Conservation (phyloP, 1,139 yeast genomes). For the Scheffersomyces parashehatae region DNA sequence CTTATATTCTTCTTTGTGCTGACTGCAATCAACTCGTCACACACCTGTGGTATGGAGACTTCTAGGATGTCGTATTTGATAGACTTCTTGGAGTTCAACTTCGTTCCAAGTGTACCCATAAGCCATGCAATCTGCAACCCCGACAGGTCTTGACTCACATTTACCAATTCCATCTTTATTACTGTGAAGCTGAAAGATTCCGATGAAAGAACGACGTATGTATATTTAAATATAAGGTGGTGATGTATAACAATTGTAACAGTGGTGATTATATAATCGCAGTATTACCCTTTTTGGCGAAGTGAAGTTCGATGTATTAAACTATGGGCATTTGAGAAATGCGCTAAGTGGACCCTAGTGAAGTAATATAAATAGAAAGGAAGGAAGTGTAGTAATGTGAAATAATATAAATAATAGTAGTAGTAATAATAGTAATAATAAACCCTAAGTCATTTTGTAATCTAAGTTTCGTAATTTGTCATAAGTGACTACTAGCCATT, state of each 20-base stretch:
- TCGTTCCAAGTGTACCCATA: conserved; percentile 47
- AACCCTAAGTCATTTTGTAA: conserved; percentile 10
- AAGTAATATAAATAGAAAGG: no score
- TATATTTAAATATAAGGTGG: not conserved
- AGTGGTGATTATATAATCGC: no score
- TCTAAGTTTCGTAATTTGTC: conserved; percentile 21
- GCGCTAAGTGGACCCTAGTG: no score
- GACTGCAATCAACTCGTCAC: conserved; percentile 32
- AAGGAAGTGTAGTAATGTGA: no score
- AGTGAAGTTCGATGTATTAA: no score
- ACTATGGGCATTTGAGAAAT: no score
- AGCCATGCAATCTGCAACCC: conserved; percentile 16
- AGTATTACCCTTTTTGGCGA: no score
- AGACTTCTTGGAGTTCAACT: conserved; percentile 23
- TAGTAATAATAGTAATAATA: no score
- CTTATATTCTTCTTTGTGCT: conserved; percentile 37
- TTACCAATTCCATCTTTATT: no score
- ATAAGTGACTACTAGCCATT: conserved; percentile 31
- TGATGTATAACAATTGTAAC: no score
- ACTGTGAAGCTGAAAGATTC: no score
- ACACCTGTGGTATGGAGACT: conserved; percentile 50
- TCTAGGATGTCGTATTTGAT: conserved; percentile 38
- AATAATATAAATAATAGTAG: no score
- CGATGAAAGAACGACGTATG: not conserved
- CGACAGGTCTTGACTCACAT: not conserved